A percentile compares a stretch with the other conserved stretches of the same genome.
Conservation (phyloP, 208 protist genomes). For the Trypanosoma conorhini region DNA sequence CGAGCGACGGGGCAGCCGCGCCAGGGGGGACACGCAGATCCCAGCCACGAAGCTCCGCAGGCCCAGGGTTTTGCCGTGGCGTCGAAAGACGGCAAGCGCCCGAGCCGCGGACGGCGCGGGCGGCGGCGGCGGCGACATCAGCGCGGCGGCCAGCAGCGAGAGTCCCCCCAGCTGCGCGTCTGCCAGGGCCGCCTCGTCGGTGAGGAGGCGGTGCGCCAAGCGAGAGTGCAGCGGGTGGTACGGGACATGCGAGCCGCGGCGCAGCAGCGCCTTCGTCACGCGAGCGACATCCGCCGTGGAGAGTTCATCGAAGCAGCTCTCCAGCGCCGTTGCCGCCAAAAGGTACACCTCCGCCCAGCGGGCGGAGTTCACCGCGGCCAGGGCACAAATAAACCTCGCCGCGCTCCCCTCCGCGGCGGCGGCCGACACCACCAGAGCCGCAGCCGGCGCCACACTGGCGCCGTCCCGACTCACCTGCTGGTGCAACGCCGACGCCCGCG, state of each 20-base stretch:
- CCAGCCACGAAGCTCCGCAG: slow-evolving; percentile 65
- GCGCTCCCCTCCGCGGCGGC: slow-evolving; percentile 25
- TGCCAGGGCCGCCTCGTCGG: slow-evolving; percentile 35
- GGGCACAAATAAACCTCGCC: slow-evolving; percentile 22
- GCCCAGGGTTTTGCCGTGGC: slow-evolving; percentile 43
- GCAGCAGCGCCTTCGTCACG: slow-evolving; percentile 41
- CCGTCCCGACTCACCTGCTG: not conserved
- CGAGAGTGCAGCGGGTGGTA: slow-evolving; percentile 61
- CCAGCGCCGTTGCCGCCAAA: slow-evolving; percentile 33
- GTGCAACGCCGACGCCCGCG: slow-evolving; percentile 22
- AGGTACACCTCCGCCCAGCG: slow-evolving; percentile 62
- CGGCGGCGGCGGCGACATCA: slow-evolving; percentile 22
- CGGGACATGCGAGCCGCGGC: slow-evolving; percentile 56
- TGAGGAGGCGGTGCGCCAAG: slow-evolving; percentile 49
- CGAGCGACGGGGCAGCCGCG: slow-evolving; percentile 39
- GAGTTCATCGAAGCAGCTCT: slow-evolving; percentile 20
- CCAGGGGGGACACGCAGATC: slow-evolving; percentile 48
- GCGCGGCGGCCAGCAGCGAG: slow-evolving; percentile 23
- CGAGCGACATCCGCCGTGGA: slow-evolving; percentile 14
- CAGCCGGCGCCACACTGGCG: not conserved
- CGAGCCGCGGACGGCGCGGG: not conserved
- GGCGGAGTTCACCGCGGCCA: slow-evolving; percentile 38
- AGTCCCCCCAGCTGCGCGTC: slow-evolving; percentile 23
- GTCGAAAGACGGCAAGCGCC: slow-evolving; percentile 54
- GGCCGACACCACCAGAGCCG: slow-evolving; percentile 5